Evolutionary conservation across 345 rosid genomes (phyloP).

Genomic region (Laguncularia racemosa): DNA sequence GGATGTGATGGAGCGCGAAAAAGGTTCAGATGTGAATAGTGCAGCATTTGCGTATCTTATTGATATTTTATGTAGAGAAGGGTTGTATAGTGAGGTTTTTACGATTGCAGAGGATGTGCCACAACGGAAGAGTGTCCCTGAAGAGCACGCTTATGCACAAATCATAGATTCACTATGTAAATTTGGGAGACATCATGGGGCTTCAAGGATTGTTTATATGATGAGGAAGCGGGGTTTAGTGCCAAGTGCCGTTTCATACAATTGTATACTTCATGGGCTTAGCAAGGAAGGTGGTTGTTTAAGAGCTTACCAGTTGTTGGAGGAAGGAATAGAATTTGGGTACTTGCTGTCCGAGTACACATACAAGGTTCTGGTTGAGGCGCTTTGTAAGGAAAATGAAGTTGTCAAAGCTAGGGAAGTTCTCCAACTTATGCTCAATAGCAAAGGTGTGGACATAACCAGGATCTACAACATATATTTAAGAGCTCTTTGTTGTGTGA

Average conservation of each 20-base stretch:
- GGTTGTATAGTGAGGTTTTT: constrained; percentile 51
- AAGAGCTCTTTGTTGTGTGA: constrained; percentile 51
- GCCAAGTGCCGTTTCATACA: constrained; percentile 56
- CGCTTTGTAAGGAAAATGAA: constrained; percentile 56
- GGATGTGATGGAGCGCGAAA: constrained; percentile 46
- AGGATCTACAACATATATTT: constrained; percentile 70
- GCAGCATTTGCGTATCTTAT: constrained; percentile 66
- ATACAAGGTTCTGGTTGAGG: constrained; percentile 62
- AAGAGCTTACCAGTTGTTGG: constrained; percentile 77
- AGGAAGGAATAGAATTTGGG: constrained; percentile 58
- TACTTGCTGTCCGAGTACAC: constrained; percentile 68
- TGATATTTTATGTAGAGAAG: constrained; percentile 64
- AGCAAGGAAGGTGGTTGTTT: constrained; percentile 62
- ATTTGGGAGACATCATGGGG: constrained; percentile 56
- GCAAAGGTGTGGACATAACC: constrained; percentile 42
- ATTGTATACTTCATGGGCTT: constrained; percentile 70
- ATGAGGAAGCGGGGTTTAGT: constrained; percentile 55
- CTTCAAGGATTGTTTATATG: constrained; percentile 69
- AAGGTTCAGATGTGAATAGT: constrained; percentile 27
- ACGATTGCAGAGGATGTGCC: constrained; percentile 65
- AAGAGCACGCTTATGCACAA: constrained; percentile 54
- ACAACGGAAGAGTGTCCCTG: constrained; percentile 40
- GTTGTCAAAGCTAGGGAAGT: constrained; percentile 44
- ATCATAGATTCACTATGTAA: constrained; percentile 73
- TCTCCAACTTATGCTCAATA: constrained; percentile 49